These are phyloP conservation scores for Paecilomyces sp. DNA, from an alignment of 2,329 filamentous ascomycete genomes.

Conservation along the genomic window DNA sequence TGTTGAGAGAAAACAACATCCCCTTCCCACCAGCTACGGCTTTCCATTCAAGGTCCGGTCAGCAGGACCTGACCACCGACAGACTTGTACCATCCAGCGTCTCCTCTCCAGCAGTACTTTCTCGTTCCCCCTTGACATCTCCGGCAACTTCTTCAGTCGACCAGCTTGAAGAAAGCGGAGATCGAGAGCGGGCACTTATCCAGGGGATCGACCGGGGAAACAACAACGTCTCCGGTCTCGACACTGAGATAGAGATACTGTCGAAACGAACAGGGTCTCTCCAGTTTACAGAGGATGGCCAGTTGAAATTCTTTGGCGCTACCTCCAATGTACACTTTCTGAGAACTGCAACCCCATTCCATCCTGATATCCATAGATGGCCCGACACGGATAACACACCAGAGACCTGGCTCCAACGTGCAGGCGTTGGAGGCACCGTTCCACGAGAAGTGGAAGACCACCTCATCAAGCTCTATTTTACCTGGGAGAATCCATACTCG, in stretches of 20 bases:
- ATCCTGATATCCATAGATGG: conserved; percentile 5
- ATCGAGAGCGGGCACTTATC: conserved; percentile 3
- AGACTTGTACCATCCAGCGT: background rate
- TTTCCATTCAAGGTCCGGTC: background rate
- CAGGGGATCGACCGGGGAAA: conserved; percentile 5
- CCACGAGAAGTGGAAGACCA: conserved; percentile 24
- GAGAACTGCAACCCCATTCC: conserved; percentile 9
- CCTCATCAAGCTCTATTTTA: conserved; percentile 28
- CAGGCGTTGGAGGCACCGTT: conserved; percentile 19
- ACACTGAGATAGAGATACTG: conserved; percentile 20
- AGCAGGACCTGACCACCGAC: background rate
- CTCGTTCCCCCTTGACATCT: background rate
- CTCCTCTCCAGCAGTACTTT: background rate
- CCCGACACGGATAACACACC: conserved; percentile 11
- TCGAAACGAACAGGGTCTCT: conserved; percentile 25
- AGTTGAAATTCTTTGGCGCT: conserved; percentile 25
- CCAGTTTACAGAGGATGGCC: conserved; percentile 23
- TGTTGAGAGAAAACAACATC: conserved; percentile 7
- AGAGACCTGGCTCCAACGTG: conserved; percentile 4
- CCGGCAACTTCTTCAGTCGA: background rate
- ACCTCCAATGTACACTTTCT: conserved; percentile 25
- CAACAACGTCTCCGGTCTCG: conserved; percentile 11
- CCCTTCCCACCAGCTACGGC: conserved; percentile 4
- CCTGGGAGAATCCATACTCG: conserved; percentile 32
- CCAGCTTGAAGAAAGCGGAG: background rate